Base-by-base conservation (phyloP, 1,284 basidiomycete genomes). In the Hortiboletus rubellus region DNA sequence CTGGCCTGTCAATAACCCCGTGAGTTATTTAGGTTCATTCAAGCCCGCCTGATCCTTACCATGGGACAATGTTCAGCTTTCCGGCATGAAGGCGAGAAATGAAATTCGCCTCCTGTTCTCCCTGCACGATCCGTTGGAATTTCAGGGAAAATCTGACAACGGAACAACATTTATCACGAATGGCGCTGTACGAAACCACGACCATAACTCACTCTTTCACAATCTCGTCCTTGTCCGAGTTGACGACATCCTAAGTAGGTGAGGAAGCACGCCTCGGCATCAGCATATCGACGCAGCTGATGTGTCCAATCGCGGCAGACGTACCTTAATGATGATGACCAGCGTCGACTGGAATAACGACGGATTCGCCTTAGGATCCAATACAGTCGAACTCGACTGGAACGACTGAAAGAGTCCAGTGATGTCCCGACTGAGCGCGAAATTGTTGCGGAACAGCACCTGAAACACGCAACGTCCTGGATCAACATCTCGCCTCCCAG, bases 391-490 rank as follows among this genome's bases (percentile, higher is more conserved):
- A 9, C 83, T 84, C 0, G 83, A 82, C 61, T 86, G 85, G 72
- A 86, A 86, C 0, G 84, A 85, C 57, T 84, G 79, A 60, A 86
- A 87, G 2, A 86, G 75, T 1, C 79, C 82, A 5, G 79, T 75
- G 36, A 87, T 84, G 60, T 84, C 81, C 11, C 84, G 72, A 27
- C 80, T 80, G 3, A 86, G 66, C 0, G 83, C 82, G 58, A 86
- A 87, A 57, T 86, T 86, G 58, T 86, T 86, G 7, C 84, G 77
- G 71, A 86, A 86, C 1, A 86, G 70, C 0, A 86, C 81, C 83
- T 85, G 45, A 3, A 45, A 10, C 3, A 22, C 4, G 27, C 52
- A 44, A 18, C 0, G 14, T 18, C 14, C 3, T 12, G 5, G 7
- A 14, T 57, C 24, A 46, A 18, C 11, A 14, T 37, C 11, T 1